Evolutionary conservation across 2,329 filamentous ascomycete genomes (phyloP).

Genomic region (Monosporascus sp.): DNA sequence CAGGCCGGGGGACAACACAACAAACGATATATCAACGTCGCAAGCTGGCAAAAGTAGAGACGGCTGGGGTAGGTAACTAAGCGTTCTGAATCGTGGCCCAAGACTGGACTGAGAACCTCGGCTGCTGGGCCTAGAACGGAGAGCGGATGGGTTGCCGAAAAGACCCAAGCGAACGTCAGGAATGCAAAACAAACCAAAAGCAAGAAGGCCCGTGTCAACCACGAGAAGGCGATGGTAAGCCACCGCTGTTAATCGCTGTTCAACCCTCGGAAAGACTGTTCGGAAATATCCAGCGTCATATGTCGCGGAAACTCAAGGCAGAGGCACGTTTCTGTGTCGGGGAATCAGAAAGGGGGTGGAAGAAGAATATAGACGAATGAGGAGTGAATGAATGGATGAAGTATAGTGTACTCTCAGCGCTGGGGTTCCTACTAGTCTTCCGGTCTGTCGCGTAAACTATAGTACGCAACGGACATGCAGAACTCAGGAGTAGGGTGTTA

Average conservation of each 20-base stretch:
- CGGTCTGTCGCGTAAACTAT: no score
- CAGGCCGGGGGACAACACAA: neutral
- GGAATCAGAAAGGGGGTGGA: neutral
- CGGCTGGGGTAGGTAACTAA: neutral
- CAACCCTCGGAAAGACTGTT: conserved; percentile 10
- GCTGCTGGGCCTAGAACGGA: neutral
- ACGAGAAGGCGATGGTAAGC: neutral
- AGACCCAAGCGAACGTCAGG: neutral
- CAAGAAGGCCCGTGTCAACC: conserved; percentile 4
- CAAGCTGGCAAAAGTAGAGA: neutral
- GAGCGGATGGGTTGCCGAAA: neutral
- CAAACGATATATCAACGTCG: neutral
- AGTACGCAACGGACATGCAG: no score
- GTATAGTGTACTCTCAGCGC: no score
- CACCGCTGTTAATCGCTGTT: neutral
- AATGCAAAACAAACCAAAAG: conserved; percentile 12
- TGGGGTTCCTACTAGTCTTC: no score
- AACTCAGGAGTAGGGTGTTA: no score
- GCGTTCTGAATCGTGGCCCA: neutral
- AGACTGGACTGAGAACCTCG: neutral
- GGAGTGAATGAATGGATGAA: no score
- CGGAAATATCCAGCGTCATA: conserved; percentile 16
- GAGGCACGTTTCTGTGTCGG: neutral
- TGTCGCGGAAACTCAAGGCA: conserved; percentile 8
- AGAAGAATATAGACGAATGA: no score